These are phyloP conservation scores for Astrocystis sublimbata DNA, from an alignment of 495 filamentous ascomycete genomes.

Conservation along the genomic window DNA sequence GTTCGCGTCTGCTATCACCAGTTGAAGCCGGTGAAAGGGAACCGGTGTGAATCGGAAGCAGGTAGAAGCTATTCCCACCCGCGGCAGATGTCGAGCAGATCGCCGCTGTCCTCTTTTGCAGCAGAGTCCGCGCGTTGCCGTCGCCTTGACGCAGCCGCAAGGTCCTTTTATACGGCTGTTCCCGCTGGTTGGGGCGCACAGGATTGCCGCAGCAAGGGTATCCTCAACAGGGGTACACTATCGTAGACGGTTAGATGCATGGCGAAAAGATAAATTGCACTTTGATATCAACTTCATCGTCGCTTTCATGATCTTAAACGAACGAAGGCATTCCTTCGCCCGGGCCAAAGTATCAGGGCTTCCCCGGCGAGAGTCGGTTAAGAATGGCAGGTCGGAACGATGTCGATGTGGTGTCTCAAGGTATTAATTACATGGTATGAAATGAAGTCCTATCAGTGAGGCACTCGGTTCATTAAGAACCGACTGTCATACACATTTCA, in stretches of 20 bases:
- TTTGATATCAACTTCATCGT: not conserved
- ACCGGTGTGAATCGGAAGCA: not conserved
- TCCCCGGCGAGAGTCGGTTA: not conserved
- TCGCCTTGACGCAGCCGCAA: not conserved
- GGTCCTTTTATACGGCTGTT: not conserved
- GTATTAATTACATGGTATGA: not conserved
- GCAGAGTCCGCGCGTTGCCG: not conserved
- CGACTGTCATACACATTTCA: not conserved
- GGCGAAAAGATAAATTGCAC: not conserved
- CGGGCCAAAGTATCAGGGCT: not conserved
- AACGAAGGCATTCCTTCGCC: not conserved
- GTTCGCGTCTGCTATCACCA: not conserved
- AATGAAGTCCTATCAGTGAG: not conserved
- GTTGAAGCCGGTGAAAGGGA: not conserved
- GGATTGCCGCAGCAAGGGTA: not conserved
- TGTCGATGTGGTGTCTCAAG: not conserved
- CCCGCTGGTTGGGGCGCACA: not conserved
- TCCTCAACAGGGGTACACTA: not conserved
- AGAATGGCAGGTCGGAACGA: not conserved
- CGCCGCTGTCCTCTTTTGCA: not conserved
- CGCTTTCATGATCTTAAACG: not conserved
- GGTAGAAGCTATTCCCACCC: conserved; percentile 2
- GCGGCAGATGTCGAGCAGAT: not conserved
- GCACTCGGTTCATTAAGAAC: not conserved
- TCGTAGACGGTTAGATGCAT: not conserved